These are phyloP conservation scores for Solanum gandarillasii DNA, from an alignment of 257 asterid species.

Conservation along the genomic window DNA sequence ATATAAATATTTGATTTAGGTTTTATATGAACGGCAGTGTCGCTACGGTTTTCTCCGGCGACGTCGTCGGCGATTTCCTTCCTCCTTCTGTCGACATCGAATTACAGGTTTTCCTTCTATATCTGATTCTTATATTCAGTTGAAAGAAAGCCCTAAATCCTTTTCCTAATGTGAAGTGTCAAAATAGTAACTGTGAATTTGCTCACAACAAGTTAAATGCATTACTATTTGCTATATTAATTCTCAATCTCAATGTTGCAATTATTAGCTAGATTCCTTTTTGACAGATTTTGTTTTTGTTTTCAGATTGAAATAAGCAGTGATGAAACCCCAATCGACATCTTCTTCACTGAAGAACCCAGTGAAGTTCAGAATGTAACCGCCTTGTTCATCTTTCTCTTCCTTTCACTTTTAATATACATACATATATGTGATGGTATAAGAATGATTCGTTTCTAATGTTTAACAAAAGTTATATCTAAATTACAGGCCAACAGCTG, in stretches of 20 bases:
- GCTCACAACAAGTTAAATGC: background rate
- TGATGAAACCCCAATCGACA: slow-evolving; percentile 57
- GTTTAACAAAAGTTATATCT: background rate
- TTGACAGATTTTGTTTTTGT: background rate
- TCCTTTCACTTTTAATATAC: background rate
- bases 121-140: background rate
- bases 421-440: background rate
- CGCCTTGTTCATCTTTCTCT: background rate
- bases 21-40: background rate
- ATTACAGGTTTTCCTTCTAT: background rate
- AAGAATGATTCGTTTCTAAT: background rate
- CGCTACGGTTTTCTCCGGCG: background rate
- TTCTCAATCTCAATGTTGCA: background rate
- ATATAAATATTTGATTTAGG: background rate
- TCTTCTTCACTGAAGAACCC: slow-evolving; percentile 72
- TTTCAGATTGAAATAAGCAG: background rate
- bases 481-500: slow-evolving; percentile 70
- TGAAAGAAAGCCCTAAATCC: background rate
- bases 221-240: background rate
- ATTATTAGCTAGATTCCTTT: background rate
- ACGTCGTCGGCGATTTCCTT: background rate
- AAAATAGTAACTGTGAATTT: background rate
- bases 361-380: slow-evolving; percentile 74
- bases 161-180: background rate
- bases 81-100: background rate